A percentile compares a stretch with the other conserved stretches of the same genome.
Conservation (phyloP, 2,329 filamentous ascomycete genomes). For the Penicillium sp. region DNA sequence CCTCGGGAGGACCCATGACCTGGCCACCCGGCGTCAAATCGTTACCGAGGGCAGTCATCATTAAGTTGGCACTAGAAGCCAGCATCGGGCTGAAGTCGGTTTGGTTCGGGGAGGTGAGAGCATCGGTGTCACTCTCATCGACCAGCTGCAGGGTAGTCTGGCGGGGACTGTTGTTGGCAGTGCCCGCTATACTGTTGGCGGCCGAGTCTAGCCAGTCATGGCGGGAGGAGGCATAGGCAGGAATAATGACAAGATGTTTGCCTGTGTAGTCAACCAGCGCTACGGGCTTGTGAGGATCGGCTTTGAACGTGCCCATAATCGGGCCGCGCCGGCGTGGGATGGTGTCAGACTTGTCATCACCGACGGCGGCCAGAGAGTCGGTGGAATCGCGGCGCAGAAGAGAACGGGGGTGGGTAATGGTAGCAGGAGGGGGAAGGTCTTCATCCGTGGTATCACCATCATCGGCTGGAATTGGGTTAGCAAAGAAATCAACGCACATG, state of each 20-base stretch:
- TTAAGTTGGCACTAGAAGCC: conserved; percentile 65
- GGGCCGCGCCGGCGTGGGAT: conserved; percentile 42
- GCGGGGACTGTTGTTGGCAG: conserved; percentile 42
- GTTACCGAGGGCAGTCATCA: conserved; percentile 66
- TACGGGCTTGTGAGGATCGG: conserved; percentile 46
- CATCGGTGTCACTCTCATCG: conserved; percentile 45
- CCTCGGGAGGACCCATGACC: conserved; percentile 67
- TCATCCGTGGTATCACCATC: conserved; percentile 59
- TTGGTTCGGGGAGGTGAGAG: conserved; percentile 36
- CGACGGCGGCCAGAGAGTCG: conserved; percentile 41
- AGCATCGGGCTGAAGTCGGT: conserved; percentile 51
- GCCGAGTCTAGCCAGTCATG: conserved; percentile 45
- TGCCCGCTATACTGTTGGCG: conserved; percentile 39
- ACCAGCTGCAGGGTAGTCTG: conserved; percentile 36
- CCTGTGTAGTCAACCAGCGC: conserved; percentile 46
- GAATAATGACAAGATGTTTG: conserved; percentile 46
- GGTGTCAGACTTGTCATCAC: conserved; percentile 34
- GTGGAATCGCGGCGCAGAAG: conserved; percentile 49
- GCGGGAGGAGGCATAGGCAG: conserved; percentile 44
- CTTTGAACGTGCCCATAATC: conserved; percentile 45
- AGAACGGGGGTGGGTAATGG: conserved; percentile 45
- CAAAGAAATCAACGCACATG: conserved; percentile 25
- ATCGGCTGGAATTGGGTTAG: conserved; percentile 51
- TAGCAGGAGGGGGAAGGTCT: conserved; percentile 48
- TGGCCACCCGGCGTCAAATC: conserved; percentile 51